A percentile compares a stretch with the other conserved stretches of the same genome.
phyloP scores from a whole-genome alignment of 306 rosid genomes.

The Corylus americana region DNA sequence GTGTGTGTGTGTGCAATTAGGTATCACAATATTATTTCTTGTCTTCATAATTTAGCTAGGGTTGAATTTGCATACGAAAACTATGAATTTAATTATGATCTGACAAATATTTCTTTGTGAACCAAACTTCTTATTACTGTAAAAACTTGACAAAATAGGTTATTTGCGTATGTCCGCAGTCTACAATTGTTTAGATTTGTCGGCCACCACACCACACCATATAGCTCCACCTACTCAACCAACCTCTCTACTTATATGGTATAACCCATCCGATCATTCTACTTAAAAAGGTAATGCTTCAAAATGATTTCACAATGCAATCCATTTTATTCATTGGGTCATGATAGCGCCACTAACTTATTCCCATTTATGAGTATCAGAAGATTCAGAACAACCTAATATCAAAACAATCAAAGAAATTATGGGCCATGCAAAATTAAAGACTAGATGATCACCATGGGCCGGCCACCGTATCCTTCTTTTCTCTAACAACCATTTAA shows the following conservation, averaged over 20 bases:
- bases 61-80: too few relatives aligned
- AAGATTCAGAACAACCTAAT: neutral
- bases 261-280: neutral
- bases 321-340: conserved; percentile 16
- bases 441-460: too few relatives aligned
- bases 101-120: too few relatives aligned
- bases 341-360: too few relatives aligned
- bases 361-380: neutral
- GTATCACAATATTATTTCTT: too few relatives aligned
- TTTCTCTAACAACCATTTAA: conserved; percentile 1
- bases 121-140: too few relatives aligned
- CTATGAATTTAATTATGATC: too few relatives aligned
- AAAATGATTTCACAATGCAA: neutral
- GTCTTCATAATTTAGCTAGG: too few relatives aligned
- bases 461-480: neutral
- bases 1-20: too few relatives aligned
- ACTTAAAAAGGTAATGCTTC: neutral
- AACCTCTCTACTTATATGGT: neutral
- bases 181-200: neutral
- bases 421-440: neutral
- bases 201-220: neutral
- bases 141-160: too few relatives aligned
- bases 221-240: neutral
- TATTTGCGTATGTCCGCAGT: neutral
- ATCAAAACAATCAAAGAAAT: neutral